These are phyloP conservation scores for Fusarium incarnatum DNA, from an alignment of 2,329 filamentous ascomycete species.

Conservation along the genomic window DNA sequence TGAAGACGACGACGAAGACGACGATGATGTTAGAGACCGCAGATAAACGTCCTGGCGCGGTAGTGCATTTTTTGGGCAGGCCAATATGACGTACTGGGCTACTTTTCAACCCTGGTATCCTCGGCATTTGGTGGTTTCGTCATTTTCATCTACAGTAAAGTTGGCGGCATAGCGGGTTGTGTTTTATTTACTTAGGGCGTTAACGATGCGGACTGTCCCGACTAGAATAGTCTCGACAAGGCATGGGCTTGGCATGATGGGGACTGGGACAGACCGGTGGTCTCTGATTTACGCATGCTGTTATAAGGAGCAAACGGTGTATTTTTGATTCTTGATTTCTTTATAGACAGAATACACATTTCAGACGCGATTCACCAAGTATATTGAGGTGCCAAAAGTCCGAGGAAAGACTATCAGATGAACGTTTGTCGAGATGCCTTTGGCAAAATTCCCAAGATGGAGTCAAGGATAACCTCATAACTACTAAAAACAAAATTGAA, in stretches of 20 bases:
- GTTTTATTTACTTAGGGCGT: conserved; percentile 39
- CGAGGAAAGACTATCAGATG: not conserved
- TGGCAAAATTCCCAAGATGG: not conserved
- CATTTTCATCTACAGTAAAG: conserved; percentile 31
- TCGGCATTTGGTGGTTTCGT: conserved; percentile 18
- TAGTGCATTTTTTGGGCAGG: conserved; percentile 3
- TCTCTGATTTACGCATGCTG: conserved; percentile 29
- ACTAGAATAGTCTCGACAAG: conserved; percentile 18
- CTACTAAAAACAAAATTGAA: not conserved
- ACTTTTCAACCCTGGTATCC: not conserved
- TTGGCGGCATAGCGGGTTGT: conserved; percentile 44
- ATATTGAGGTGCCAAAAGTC: not conserved
- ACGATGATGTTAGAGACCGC: conserved; percentile 57
- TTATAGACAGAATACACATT: conserved; percentile 26
- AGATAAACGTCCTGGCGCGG: conserved; percentile 29
- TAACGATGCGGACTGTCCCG: conserved; percentile 29
- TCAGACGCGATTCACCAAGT: not conserved
- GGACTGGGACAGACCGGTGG: conserved; percentile 21
- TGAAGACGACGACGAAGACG: conserved; percentile 65
- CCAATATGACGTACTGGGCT: not conserved
- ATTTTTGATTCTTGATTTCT: conserved; percentile 29
- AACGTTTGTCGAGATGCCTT: not conserved
- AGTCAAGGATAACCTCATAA: not conserved
- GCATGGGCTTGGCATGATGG: conserved; percentile 23
- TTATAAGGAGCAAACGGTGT: conserved; percentile 36